Base-by-base conservation (phyloP, 176 grass and related monocot genomes). In the Oryza australiensis region DNA sequence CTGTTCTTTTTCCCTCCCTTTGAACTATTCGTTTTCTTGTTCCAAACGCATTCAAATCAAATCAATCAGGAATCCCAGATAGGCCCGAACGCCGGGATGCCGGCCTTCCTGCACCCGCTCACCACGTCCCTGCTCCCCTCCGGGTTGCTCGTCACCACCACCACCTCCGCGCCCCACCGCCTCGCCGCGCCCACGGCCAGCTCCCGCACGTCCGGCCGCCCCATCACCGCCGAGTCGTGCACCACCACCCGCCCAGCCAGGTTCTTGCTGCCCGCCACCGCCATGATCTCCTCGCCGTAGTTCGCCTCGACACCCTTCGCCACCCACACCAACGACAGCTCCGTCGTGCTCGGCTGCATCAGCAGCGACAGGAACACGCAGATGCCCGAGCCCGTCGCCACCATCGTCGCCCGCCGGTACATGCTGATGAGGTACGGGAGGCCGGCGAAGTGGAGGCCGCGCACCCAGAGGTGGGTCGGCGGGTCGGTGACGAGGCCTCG, bases 311-410 rank as follows among this genome's bases (percentile, higher is more conserved):
- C 76, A 8, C 86, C 92, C 46, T 91, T 94, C 22, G 93, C 83
- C 69, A 94, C 87, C 93, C 93, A 94, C 82, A 94, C 81, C 62
- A 94, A 12, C 35, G 87, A 91, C n/a, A 94, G 76, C 62, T 89
- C 92, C 0, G 89, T 73, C 1, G 80, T 28, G 13, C 73, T 82
- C 9, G 89, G 87, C 62, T 92, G 92, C 84, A 91, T 74, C 28
- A 94, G 22, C 81, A 94, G 91, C 14, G 92, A 94, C 37, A 94
- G 51, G 62, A 94, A 92, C 29, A 94, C 92, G 76, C 92, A 94
- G 6, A 91, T 91, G 7, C 92, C 92, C 5, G 92, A 94, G 13
- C 89, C 92, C 22, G 89, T 94, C 0, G 92, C 89, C 0, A 94
- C 80, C 69, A 91, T 83, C 13, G 90, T 90, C 6, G 86, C 92